Evolutionary conservation across 257 asterid species (phyloP), one percentile per base, ranked within the genome.

Genomic region (Solanum clarkiae): DNA sequence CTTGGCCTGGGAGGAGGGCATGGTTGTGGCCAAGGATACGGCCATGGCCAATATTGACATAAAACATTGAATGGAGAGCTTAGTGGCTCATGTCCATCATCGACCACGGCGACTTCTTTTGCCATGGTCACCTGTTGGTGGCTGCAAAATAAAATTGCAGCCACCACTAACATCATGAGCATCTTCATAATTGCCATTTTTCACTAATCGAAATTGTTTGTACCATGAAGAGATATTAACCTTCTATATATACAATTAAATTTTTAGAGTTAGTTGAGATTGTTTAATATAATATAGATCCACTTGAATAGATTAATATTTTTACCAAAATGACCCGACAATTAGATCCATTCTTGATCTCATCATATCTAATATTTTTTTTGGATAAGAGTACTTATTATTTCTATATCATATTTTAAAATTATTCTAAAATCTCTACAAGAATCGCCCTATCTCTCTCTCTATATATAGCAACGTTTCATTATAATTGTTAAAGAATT

Each of bases 151-250:
- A 74, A 45, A n/a, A 7, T 74, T 47, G 60, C 44, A 74, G 9
- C 44, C 81, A 47, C 81, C 22, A 74, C n/a, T 47, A 74, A 47
- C 57, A 51, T 74, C 40, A 74, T 8, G 42, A 74, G 60, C 42
- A 74, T 47, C n/a, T 74, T 47, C 15, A 14, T 22, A 26, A 16
- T 74, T 74, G 15, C 3, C 60, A 74, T 74, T 74, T 74, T 74
- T 74, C 57, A 74, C 51, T 36, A 32, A 7, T 74, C 1, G 42
- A 36, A 74, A n/a, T 26, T 5, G 8, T 74, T 47, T 74, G 20
- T 74, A 22, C 14, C 0, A 2, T 22, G 60, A 75, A 49, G 20
- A 22, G 81, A 75, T 47, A 14, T 3, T 0, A 74, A 13, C 7
- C 22, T 7, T 47, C 59, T 47, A 47, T 75, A 22, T 75, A 47